phyloP scores from a whole-genome alignment of 1,284 basidiomycete species.

The Entoloma clypeatum region DNA sequence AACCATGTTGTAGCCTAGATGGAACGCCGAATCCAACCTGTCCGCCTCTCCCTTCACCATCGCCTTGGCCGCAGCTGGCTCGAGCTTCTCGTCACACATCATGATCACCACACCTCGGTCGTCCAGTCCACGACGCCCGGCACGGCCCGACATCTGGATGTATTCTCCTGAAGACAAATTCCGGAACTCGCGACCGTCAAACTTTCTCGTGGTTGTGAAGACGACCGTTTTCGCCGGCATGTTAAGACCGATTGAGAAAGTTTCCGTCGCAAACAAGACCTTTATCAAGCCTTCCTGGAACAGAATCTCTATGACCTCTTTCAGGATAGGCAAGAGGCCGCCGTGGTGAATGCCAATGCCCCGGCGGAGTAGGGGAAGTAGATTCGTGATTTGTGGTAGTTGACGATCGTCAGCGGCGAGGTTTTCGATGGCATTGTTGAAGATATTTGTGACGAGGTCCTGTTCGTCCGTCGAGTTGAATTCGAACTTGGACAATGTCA shows the following conservation, averaged over 20 bases:
- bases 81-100: slow-evolving; percentile 99
- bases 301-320: slow-evolving; percentile 98
- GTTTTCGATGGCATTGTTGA: slow-evolving; percentile 92
- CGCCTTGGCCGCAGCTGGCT: slow-evolving; percentile 86
- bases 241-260: slow-evolving; percentile 98
- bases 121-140: slow-evolving; percentile 94
- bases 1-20: slow-evolving; percentile 99
- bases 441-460: slow-evolving; percentile 84
- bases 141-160: slow-evolving; percentile 99
- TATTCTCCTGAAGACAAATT: slow-evolving; percentile 91
- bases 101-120: slow-evolving; percentile 99
- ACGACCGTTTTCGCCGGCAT: slow-evolving; percentile 99
- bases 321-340: slow-evolving; percentile 94
- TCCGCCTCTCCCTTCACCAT: slow-evolving; percentile 99
- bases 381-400: slow-evolving; percentile 92
- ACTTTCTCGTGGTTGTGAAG: slow-evolving; percentile 94
- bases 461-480: slow-evolving; percentile 96
- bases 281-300: slow-evolving; percentile 99
- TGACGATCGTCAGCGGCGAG: slow-evolving; percentile 86
- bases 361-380: slow-evolving; percentile 90
- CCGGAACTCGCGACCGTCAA: slow-evolving; percentile 93
- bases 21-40: slow-evolving; percentile 96
- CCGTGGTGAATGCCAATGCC: slow-evolving; percentile 99
- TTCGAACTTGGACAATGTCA: slow-evolving; percentile 93
- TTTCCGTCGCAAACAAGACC: slow-evolving; percentile 98